Evolutionary conservation across 371 early-diverging fungal genomes (phyloP).

Genomic region (Capniomyces stellatus): DNA sequence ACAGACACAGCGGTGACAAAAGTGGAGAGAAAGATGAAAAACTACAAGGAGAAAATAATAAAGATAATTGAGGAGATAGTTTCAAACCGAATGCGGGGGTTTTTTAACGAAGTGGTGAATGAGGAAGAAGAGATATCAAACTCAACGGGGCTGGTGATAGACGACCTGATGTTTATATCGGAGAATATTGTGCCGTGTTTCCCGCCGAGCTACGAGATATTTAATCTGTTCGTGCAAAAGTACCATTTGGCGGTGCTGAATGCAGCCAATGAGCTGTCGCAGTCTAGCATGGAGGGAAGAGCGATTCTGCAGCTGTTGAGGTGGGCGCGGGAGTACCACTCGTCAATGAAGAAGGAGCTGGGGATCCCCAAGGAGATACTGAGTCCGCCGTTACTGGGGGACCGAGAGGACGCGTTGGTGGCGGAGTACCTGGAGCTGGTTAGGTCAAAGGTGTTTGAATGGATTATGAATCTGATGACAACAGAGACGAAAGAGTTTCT

Average conservation of each 20-base stretch:
- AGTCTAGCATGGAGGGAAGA: constrained; percentile 37
- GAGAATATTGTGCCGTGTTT: constrained; percentile 75
- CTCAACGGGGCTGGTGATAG: constrained; percentile 57
- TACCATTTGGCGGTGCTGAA: constrained; percentile 82
- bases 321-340: constrained; percentile 84
- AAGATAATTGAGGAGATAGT: constrained; percentile 13
- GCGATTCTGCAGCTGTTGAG: constrained; percentile 61
- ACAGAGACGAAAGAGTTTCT: constrained; percentile 66
- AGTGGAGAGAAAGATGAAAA: constrained; percentile 21
- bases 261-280: constrained; percentile 48
- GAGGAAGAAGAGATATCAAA: constrained; percentile 33
- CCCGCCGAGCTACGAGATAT: constrained; percentile 78
- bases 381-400: constrained; percentile 80
- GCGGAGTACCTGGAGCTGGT: constrained; percentile 78
- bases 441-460: constrained; percentile 63
- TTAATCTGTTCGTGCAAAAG: constrained; percentile 76
- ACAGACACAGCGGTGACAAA: constrained; percentile 1
- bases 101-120: constrained; percentile 14
- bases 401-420: constrained; percentile 71
- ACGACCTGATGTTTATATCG: constrained; percentile 69
- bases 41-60: constrained; percentile 19
- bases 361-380: constrained; percentile 78
- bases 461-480: constrained; percentile 73
- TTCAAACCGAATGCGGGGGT: constrained; percentile 12
- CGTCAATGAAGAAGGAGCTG: constrained; percentile 61